A percentile compares a stretch with the other conserved stretches of the same genome.
These are phyloP conservation scores for Rheum nobile DNA, from an alignment of 148 eudicot species.

Conservation along the genomic window DNA sequence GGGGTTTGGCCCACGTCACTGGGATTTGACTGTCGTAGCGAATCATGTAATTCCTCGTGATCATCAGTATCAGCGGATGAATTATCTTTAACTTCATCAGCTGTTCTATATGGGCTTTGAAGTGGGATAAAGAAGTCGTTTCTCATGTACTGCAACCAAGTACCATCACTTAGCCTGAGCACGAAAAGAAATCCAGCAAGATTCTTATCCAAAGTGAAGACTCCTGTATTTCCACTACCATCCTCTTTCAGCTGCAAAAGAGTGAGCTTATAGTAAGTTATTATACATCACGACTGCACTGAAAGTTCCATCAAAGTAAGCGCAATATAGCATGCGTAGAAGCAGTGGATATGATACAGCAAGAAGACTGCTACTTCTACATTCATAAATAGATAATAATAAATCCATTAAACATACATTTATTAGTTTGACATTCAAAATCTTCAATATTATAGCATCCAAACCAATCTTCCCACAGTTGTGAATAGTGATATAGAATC, in stretches of 20 bases:
- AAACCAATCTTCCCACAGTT: background rate
- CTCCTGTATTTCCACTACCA: conserved; percentile 42
- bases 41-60: background rate
- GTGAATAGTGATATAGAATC: background rate
- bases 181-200: conserved; percentile 55
- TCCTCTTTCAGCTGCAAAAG: conserved; percentile 52
- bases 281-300: background rate
- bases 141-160: conserved; percentile 74
- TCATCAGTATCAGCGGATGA: background rate
- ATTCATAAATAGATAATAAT: too few relatives aligned
- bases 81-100: background rate
- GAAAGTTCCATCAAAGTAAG: background rate
- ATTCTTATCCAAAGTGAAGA: conserved; percentile 44
- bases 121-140: conserved; percentile 67
- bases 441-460: too few relatives aligned
- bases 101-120: conserved; percentile 18
- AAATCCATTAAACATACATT: background rate
- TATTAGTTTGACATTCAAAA: background rate
- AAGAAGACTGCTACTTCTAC: background rate
- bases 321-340: background rate
- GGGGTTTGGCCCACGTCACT: background rate
- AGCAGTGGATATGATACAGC: background rate
- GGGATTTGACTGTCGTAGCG: conserved; percentile 13
- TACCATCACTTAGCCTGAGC: conserved; percentile 49
- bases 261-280: background rate